Evolutionary conservation across 148 eudicot species (phyloP).

Genomic region (Arctostaphylos glauca): DNA sequence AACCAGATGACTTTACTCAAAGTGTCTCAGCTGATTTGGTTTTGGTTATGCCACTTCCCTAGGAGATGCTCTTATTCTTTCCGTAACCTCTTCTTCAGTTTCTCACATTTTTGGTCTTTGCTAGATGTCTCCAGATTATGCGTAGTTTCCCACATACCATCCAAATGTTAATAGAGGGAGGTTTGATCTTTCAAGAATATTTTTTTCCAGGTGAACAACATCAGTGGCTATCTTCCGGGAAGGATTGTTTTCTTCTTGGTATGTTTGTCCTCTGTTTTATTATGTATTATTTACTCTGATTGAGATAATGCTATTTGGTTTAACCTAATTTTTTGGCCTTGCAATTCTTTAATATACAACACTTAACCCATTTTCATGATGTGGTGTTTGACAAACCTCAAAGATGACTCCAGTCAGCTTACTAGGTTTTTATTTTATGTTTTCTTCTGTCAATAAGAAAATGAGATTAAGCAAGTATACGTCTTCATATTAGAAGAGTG

Average conservation of each 20-base stretch:
- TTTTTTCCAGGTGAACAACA: slow-evolving; percentile 78
- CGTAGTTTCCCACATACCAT: neutral
- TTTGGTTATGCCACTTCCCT: too few species aligned
- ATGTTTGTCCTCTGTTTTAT: slow-evolving; percentile 28
- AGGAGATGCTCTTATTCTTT: neutral
- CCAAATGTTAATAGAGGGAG: neutral
- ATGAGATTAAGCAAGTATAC: neutral
- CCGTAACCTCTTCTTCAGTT: neutral
- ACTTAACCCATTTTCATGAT: neutral
- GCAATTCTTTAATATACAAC: neutral
- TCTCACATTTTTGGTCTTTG: slow-evolving; percentile 2
- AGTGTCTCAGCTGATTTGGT: too few species aligned
- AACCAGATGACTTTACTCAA: too few species aligned
- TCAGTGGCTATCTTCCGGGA: slow-evolving; percentile 98
- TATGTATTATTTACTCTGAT: neutral
- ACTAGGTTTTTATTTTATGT: neutral
- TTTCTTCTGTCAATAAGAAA: too few species aligned
- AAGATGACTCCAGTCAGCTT: neutral
- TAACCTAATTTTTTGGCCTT: neutral
- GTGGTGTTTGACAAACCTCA: neutral
- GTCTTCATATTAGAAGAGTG: neutral
- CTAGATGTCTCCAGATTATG: slow-evolving; percentile 3
- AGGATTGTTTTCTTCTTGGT: slow-evolving; percentile 98
- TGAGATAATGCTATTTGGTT: slow-evolving; percentile 6
- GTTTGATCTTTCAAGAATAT: slow-evolving; percentile 7